These are phyloP conservation scores for Zychaea mexicana DNA, from an alignment of 371 early-diverging fungal genomes.

Conservation along the genomic window DNA sequence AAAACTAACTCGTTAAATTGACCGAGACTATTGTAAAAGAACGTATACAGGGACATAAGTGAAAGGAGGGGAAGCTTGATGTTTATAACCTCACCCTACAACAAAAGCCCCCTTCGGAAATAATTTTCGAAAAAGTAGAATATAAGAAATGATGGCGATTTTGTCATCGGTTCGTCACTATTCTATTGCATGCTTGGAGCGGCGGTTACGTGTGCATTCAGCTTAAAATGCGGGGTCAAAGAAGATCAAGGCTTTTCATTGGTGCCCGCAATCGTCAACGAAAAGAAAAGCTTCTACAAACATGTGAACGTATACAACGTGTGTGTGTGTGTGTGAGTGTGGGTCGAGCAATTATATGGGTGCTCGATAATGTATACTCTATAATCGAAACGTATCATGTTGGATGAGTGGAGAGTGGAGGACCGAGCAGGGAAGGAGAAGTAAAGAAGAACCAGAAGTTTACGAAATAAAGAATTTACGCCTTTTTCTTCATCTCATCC, in stretches of 20 bases:
- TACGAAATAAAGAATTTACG: too few relatives aligned
- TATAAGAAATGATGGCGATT: too few relatives aligned
- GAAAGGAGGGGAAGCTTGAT: too few relatives aligned
- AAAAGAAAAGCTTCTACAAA: not conserved
- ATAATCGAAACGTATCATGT: too few relatives aligned
- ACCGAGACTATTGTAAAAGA: not conserved
- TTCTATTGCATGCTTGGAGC: too few relatives aligned
- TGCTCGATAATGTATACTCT: not conserved
- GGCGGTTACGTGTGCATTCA: not conserved
- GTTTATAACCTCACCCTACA: too few relatives aligned
- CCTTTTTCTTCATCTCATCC: too few relatives aligned
- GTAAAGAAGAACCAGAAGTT: too few relatives aligned
- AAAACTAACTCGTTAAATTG: too few relatives aligned
- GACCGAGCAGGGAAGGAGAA: too few relatives aligned
- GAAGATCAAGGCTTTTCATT: not conserved
- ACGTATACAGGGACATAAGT: not conserved
- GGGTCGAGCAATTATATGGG: not conserved
- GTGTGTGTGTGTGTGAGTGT: not conserved
- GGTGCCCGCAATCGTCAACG: not conserved
- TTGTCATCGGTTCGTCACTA: not conserved
- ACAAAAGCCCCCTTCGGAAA: too few relatives aligned
- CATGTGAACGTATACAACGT: not conserved
- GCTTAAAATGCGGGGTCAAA: not conserved
- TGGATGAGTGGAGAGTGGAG: not conserved
- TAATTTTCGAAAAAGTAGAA: too few relatives aligned